Evolutionary conservation across 1,139 yeast species (phyloP).

Genomic region (Kurtzmaniella quercitrusa): DNA sequence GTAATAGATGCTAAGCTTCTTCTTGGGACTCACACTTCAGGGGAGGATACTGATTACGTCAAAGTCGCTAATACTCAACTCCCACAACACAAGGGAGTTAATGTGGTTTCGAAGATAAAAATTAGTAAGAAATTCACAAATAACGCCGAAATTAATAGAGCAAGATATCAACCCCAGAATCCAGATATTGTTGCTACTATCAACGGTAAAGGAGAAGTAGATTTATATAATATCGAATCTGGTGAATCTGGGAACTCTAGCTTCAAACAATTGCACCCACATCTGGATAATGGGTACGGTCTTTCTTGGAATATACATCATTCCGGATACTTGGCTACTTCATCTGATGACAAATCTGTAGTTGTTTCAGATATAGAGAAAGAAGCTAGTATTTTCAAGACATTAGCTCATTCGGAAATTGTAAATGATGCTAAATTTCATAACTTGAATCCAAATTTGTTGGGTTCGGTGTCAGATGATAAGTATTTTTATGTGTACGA

Average conservation of each 20-base stretch:
- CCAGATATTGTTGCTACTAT: constrained; percentile 69
- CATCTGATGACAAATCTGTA: constrained; percentile 60
- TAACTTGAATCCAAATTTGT: constrained; percentile 39
- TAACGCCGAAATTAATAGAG: constrained; percentile 68
- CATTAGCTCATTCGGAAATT: constrained; percentile 45
- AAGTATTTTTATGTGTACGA: constrained; percentile 41
- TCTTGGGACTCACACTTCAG: constrained; percentile 86
- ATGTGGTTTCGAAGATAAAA: constrained; percentile 29
- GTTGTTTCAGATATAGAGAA: constrained; percentile 48
- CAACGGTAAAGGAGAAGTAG: constrained; percentile 70
- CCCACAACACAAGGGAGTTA: constrained; percentile 35
- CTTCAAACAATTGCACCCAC: constrained; percentile 43
- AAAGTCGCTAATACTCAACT: constrained; percentile 71
- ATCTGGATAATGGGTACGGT: constrained; percentile 68
- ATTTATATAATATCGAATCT: constrained; percentile 48
- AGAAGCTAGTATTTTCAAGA: constrained; percentile 18
- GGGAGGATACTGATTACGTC: constrained; percentile 70
- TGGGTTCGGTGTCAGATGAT: constrained; percentile 76
- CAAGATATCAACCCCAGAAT: constrained; percentile 76
- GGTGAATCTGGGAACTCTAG: constrained; percentile 11
- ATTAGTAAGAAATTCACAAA: constrained; percentile 55
- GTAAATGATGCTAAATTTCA: constrained; percentile 80
- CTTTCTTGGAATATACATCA: constrained; percentile 54
- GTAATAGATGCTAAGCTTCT: constrained; percentile 47
- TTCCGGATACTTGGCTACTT: constrained; percentile 50